A percentile compares a stretch with the other conserved stretches of the same genome.
These are phyloP conservation scores for Backusella mclennaniae DNA, from an alignment of 192 early-diverging fungal species.

Conservation along the genomic window DNA sequence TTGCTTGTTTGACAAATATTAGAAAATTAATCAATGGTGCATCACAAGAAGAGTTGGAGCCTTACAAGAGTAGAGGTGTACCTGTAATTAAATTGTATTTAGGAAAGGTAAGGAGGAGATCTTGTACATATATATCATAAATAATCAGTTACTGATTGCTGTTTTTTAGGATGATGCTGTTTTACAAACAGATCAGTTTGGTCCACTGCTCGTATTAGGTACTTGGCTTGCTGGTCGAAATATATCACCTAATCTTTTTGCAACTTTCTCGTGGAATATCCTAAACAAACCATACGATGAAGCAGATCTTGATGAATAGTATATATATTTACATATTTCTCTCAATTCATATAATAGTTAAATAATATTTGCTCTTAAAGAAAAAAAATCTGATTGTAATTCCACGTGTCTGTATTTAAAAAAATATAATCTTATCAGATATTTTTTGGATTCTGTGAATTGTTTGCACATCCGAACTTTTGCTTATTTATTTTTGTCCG, in stretches of 20 bases:
- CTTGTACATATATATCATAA: background rate
- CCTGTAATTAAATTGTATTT: constrained; percentile 23
- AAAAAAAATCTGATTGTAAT: background rate
- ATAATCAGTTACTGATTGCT: background rate
- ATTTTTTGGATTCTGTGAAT: background rate
- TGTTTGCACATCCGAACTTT: background rate
- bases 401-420: background rate
- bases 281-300: constrained; percentile 10
- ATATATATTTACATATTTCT: background rate
- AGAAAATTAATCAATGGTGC: constrained; percentile 15
- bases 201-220: constrained; percentile 23
- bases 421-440: constrained; percentile 5
- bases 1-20: constrained; percentile 22
- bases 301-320: constrained; percentile 2
- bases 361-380: background rate
- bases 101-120: constrained; percentile 13
- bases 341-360: background rate
- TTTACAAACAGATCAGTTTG: constrained; percentile 21
- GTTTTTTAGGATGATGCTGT: constrained; percentile 15
- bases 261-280: constrained; percentile 11
- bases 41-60: background rate
- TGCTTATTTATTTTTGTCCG: background rate
- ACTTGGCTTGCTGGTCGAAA: constrained; percentile 30
- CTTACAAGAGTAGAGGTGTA: constrained; percentile 25
- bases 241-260: constrained; percentile 24